These are phyloP conservation scores for Sclerotinia minor DNA, from an alignment of 2,329 filamentous ascomycete genomes.

Conservation along the genomic window DNA sequence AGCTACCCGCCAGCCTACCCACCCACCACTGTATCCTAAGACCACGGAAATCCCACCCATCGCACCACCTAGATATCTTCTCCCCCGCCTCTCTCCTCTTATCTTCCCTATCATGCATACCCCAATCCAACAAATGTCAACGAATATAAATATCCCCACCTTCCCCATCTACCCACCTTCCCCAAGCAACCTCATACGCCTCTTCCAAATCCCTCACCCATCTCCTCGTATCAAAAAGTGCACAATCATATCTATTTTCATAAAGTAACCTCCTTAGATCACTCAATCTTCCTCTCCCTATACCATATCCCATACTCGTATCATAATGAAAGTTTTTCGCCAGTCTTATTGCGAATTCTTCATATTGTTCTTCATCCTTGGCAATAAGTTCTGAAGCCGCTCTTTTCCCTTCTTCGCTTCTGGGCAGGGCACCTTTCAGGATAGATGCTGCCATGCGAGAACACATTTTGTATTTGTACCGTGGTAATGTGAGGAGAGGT, in stretches of 20 bases:
- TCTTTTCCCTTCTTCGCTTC: conserved; percentile 61
- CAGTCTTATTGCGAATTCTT: conserved; percentile 70
- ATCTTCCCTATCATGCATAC: no score
- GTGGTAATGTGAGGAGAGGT: conserved; percentile 82
- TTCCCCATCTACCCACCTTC: conserved; percentile 78
- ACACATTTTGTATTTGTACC: conserved; percentile 98
- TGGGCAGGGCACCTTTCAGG: conserved; percentile 82
- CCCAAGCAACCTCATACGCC: conserved; percentile 88
- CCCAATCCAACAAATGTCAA: not conserved
- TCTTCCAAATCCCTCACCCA: conserved; percentile 90
- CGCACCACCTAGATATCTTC: no score
- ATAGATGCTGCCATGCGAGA: conserved; percentile 97
- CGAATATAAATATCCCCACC: conserved; percentile 88
- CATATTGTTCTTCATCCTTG: conserved; percentile 77
- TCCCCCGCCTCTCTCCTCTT: no score
- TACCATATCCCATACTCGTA: conserved; percentile 49
- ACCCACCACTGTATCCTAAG: not conserved
- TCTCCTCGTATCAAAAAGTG: conserved; percentile 84
- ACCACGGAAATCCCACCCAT: not conserved
- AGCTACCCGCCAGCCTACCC: not conserved
- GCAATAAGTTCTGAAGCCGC: conserved; percentile 78
- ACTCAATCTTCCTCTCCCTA: conserved; percentile 67
- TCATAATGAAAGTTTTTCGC: conserved; percentile 64
- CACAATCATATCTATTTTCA: conserved; percentile 79
- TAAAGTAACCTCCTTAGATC: conserved; percentile 82